Evolutionary conservation across 2,329 filamentous ascomycete genomes (phyloP).

Genomic region (Trichocomaceae sp.): DNA sequence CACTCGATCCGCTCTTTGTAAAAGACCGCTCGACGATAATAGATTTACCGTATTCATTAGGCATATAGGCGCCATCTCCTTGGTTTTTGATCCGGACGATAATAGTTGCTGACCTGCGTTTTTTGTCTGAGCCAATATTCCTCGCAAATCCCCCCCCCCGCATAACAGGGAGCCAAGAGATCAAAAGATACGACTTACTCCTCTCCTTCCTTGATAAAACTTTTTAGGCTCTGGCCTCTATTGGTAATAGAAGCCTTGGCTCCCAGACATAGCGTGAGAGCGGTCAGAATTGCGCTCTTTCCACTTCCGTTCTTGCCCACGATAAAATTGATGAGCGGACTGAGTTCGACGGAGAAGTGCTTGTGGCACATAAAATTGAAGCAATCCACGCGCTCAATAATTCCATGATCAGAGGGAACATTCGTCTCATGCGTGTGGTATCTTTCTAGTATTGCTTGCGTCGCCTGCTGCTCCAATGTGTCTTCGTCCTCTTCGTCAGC

Average conservation of each 20-base stretch:
- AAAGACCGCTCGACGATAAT: conserved; percentile 93
- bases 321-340: conserved; percentile 94
- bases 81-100: conserved; percentile 86
- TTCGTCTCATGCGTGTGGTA: conserved; percentile 57
- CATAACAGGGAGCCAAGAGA: background rate
- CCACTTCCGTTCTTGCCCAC: conserved; percentile 96
- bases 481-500: conserved; percentile 27
- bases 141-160: conserved; percentile 11
- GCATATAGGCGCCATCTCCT: conserved; percentile 76
- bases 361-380: conserved; percentile 96
- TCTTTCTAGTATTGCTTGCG: conserved; percentile 53
- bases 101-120: conserved; percentile 52
- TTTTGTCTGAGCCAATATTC: conserved; percentile 4
- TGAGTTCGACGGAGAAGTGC: conserved; percentile 73
- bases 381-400: conserved; percentile 80
- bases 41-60: conserved; percentile 70
- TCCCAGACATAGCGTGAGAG: conserved; percentile 87
- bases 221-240: conserved; percentile 80
- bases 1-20: conserved; percentile 63
- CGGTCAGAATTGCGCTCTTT: conserved; percentile 92
- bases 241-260: conserved; percentile 91
- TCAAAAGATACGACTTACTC: conserved; percentile 49
- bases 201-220: conserved; percentile 80
- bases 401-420: conserved; percentile 70
- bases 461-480: conserved; percentile 53